phyloP scores from a whole-genome alignment of 2,329 filamentous ascomycete genomes.

The Alternaria rosae region DNA sequence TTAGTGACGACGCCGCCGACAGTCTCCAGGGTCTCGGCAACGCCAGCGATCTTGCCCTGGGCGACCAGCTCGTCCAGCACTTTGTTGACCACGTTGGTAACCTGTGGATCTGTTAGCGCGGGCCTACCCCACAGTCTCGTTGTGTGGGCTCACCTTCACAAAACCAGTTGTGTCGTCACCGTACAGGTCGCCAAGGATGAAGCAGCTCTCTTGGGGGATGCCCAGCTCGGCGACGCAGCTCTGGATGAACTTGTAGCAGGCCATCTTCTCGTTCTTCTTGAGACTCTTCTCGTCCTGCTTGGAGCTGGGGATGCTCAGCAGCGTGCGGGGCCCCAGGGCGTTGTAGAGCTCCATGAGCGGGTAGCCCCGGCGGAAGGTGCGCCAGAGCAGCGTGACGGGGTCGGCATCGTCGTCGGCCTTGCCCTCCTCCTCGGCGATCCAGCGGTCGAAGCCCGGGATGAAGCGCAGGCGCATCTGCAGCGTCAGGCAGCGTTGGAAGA shows the following conservation, averaged over 20 bases:
- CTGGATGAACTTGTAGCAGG: slow-evolving; percentile 91
- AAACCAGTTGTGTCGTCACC: slow-evolving; percentile 96
- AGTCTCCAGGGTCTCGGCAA: slow-evolving; percentile 60
- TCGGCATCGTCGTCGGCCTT: slow-evolving; percentile 73
- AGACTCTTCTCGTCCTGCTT: slow-evolving; percentile 63
- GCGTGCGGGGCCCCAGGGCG: slow-evolving; percentile 73
- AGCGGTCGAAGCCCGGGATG: slow-evolving; percentile 82
- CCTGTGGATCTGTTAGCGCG: slow-evolving; percentile 55
- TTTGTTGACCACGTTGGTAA: slow-evolving; percentile 89
- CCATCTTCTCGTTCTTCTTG: slow-evolving; percentile 81
- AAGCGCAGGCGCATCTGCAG: slow-evolving; percentile 81
- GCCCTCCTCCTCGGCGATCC: slow-evolving; percentile 75
- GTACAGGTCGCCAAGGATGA: slow-evolving; percentile 90
- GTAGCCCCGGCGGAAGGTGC: slow-evolving; percentile 80
- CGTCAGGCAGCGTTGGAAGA: slow-evolving; percentile 94
- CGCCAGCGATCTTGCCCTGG: slow-evolving; percentile 69
- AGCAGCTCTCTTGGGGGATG: slow-evolving; percentile 82
- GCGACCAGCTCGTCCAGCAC: slow-evolving; percentile 87
- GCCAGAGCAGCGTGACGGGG: slow-evolving; percentile 91
- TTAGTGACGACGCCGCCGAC: slow-evolving; percentile 56
- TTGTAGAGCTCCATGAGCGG: slow-evolving; percentile 92
- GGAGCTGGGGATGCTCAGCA: slow-evolving; percentile 71
- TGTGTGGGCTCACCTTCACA: slow-evolving; percentile 72
- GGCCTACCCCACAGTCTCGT: neutral
- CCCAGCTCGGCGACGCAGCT: slow-evolving; percentile 84